These are phyloP conservation scores for Papiliotrema terrestris DNA, from an alignment of 1,284 basidiomycete genomes.

Conservation along the genomic window DNA sequence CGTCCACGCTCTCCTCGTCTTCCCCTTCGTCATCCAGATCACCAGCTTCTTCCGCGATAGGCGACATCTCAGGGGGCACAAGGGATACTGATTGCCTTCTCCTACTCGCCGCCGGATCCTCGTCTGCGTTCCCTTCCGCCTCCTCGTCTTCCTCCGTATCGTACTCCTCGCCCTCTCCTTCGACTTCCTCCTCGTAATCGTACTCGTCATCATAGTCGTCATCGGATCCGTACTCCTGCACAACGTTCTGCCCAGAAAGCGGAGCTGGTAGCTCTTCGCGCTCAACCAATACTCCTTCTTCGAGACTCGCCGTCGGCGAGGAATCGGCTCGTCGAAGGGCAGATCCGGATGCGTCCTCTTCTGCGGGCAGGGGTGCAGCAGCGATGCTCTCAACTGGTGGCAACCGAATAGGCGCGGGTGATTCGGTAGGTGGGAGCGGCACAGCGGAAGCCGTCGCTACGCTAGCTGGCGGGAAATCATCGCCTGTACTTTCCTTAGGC, in stretches of 20 bases:
- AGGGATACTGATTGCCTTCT: slow-evolving; percentile 8
- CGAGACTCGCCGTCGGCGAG: too few species aligned
- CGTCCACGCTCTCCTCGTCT: slow-evolving; percentile 6
- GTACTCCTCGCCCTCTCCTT: slow-evolving; percentile 15
- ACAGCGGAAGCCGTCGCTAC: neutral
- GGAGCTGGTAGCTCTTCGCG: slow-evolving; percentile 1
- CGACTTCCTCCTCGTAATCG: slow-evolving; percentile 15
- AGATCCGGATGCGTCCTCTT: neutral
- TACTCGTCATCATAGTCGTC: slow-evolving; percentile 14
- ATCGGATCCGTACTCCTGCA: slow-evolving; percentile 5
- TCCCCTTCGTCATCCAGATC: slow-evolving; percentile 12
- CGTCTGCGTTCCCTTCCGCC: slow-evolving; percentile 5
- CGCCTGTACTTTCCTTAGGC: neutral
- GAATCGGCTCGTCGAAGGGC: neutral
- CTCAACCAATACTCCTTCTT: neutral
- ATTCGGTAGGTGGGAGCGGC: neutral
- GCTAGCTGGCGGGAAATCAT: neutral
- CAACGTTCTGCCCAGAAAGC: neutral
- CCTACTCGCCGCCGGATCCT: neutral
- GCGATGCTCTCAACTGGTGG: neutral
- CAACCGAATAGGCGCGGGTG: neutral
- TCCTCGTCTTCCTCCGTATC: slow-evolving; percentile 19
- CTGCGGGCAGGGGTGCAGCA: neutral
- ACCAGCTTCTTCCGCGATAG: slow-evolving; percentile 23
- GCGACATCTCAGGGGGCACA: slow-evolving; percentile 26